Conservation (phyloP, 139 green algal species). For the Tetradesmus lagerheimii region DNA sequence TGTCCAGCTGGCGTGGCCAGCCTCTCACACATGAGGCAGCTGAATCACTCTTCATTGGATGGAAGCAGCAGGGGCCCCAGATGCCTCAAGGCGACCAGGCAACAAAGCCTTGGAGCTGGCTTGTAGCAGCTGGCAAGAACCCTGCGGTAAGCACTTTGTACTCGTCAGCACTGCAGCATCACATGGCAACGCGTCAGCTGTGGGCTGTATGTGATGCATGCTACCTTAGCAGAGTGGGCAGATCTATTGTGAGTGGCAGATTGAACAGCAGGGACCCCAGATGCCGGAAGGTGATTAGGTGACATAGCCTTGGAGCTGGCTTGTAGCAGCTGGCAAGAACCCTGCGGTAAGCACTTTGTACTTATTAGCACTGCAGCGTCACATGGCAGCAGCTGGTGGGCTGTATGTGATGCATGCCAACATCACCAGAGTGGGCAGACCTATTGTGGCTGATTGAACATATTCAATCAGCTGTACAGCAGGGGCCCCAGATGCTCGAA, state of each 20-base stretch:
- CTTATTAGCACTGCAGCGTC: too few relatives aligned
- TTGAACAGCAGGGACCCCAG: constrained; percentile 9
- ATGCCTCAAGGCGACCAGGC: neutral
- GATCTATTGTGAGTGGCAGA: too few relatives aligned
- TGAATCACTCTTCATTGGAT: constrained; percentile 74
- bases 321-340: constrained; percentile 75
- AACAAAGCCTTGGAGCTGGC: constrained; percentile 64
- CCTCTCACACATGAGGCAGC: constrained; percentile 85
- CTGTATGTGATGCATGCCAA: too few relatives aligned
- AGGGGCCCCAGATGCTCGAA: constrained; percentile 18
- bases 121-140: constrained; percentile 75
- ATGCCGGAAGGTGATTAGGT: neutral
- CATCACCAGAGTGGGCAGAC: too few relatives aligned
- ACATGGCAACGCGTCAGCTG: too few relatives aligned
- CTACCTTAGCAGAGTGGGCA: too few relatives aligned
- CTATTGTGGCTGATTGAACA: too few relatives aligned
- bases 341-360: constrained; percentile 90
- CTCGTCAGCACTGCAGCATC: too few relatives aligned
- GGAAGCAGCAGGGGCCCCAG: constrained; percentile 38
- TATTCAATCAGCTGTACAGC: too few relatives aligned
- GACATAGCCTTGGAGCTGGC: constrained; percentile 64
- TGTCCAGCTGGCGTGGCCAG: constrained; percentile 81
- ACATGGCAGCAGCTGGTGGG: too few relatives aligned
- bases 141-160: constrained; percentile 90
- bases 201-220: too few relatives aligned